Percentiles rank a stretch among this genome's conserved stretches.
Conservation (phyloP, 306 rosid species). For the Delonix regia region DNA sequence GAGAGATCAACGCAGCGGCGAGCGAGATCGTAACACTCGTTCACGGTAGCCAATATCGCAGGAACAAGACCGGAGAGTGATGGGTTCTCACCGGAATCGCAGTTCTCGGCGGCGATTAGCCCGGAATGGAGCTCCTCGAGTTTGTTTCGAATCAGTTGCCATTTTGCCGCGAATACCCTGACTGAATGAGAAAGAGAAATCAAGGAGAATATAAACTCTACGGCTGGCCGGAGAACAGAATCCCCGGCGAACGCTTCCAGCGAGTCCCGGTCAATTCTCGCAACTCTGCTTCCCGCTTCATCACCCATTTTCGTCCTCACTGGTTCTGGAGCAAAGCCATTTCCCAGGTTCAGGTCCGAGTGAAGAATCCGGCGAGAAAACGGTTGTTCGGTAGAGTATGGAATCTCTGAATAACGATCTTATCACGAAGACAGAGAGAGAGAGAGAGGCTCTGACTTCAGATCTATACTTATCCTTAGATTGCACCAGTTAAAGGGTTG, state of each 20-base stretch:
- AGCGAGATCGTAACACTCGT: constrained; percentile 69
- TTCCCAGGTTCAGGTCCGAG: constrained; percentile 24
- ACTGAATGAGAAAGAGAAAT: constrained; percentile 67
- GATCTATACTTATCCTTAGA: constrained; percentile 48
- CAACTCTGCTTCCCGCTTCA: constrained; percentile 32
- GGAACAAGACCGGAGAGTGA: constrained; percentile 49
- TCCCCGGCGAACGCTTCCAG: constrained; percentile 40
- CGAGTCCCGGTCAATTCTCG: constrained; percentile 21
- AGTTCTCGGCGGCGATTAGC: constrained; percentile 60
- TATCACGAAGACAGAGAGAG: constrained; percentile 24
- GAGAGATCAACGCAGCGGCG: constrained; percentile 79
- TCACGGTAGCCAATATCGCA: constrained; percentile 40
- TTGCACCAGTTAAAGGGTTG: constrained; percentile 41
- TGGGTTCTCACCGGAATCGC: constrained; percentile 52
- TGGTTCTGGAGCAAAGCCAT: constrained; percentile 49
- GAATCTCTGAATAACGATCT: constrained; percentile 28
- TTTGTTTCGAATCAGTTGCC: constrained; percentile 67
- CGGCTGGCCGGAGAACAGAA: constrained; percentile 48
- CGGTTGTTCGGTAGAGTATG: not conserved
- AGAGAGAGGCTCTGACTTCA: constrained; percentile 31
- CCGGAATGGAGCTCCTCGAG: constrained; percentile 70
- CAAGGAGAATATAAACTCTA: constrained; percentile 54
- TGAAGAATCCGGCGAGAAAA: constrained; percentile 38
- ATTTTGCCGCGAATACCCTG: constrained; percentile 75
- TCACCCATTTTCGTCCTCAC: constrained; percentile 58